phyloP scores from a whole-genome alignment of 176 grass and related monocot genomes.

The Puccinellia tenuiflora region DNA sequence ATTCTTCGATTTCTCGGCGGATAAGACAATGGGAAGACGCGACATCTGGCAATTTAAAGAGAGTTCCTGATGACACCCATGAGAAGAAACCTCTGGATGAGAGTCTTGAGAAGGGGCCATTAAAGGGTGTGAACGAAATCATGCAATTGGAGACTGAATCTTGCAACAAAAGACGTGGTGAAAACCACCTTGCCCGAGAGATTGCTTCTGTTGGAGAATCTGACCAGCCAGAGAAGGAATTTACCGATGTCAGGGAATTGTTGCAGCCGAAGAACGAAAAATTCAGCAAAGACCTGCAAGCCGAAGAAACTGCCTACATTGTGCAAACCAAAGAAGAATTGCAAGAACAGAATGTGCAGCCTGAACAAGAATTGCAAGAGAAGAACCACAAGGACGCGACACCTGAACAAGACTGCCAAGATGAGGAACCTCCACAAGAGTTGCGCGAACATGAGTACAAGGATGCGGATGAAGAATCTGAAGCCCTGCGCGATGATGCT shows the following conservation, averaged over 20 bases:
- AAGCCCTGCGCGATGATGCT: not conserved
- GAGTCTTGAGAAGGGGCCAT: not conserved
- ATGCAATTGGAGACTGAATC: not conserved
- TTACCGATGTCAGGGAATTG: conserved; percentile 22
- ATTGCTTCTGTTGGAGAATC: not conserved
- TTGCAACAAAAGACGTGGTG: not conserved
- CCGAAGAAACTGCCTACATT: not conserved
- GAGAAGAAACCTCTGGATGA: not conserved
- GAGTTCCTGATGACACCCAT: not conserved
- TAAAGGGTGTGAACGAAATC: not conserved
- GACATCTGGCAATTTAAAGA: conserved; percentile 13
- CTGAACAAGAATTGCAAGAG: not conserved
- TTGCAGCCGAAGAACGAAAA: not conserved
- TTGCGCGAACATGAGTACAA: not conserved
- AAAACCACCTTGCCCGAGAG: not conserved
- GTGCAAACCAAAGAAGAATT: not conserved
- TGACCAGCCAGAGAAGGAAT: not conserved
- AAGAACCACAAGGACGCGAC: not conserved
- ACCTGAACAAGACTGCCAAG: not conserved
- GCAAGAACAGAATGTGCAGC: not conserved
- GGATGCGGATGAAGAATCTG: not conserved
- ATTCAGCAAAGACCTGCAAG: not conserved
- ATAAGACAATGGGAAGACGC: conserved; percentile 34
- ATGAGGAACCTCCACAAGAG: not conserved
- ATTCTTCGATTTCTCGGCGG: conserved; percentile 22